A percentile compares a stretch with the other conserved stretches of the same genome.
Conservation (phyloP, 345 rosid species). For the Eucalyptus shirleyi region DNA sequence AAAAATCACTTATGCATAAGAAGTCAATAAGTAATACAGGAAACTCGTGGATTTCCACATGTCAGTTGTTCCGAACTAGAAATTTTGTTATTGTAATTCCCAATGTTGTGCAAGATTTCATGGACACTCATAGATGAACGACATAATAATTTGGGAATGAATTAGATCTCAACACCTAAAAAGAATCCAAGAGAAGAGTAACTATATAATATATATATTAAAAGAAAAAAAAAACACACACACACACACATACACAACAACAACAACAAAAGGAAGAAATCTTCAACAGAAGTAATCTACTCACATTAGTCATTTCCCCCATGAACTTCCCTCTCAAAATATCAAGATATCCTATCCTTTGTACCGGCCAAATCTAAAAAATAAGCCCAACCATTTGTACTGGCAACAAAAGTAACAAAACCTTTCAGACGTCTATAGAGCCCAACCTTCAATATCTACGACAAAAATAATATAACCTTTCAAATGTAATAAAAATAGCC, state of each 20-base stretch:
- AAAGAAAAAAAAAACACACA: too few relatives aligned
- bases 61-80: background rate
- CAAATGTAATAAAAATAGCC: background rate
- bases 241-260: too few relatives aligned
- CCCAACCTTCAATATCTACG: background rate
- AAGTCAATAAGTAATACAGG: background rate
- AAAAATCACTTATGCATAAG: background rate
- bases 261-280: background rate
- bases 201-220: too few relatives aligned
- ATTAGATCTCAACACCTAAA: background rate
- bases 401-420: background rate
- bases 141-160: background rate
- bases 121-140: background rate
- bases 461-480: background rate
- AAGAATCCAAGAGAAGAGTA: background rate
- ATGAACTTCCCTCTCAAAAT: background rate
- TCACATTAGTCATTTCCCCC: background rate
- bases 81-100: background rate
- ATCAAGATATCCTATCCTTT: background rate
- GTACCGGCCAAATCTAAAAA: background rate
- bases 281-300: background rate
- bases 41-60: background rate
- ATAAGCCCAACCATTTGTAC: too few relatives aligned
- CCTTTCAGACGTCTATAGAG: background rate
- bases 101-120: background rate